phyloP scores from a whole-genome alignment of 331 rosid genomes.

The Malus hybrid region DNA sequence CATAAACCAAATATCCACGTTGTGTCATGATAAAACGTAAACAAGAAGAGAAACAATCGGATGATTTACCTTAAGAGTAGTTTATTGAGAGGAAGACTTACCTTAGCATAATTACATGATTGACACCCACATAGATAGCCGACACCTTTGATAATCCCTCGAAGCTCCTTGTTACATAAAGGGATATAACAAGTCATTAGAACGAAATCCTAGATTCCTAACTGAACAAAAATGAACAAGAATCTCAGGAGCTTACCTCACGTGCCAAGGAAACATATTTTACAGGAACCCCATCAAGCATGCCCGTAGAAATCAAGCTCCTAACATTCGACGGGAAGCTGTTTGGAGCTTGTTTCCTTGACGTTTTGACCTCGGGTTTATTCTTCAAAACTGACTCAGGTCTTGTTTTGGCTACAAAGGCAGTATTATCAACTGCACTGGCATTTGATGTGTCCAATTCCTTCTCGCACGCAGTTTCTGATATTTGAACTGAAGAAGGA shows the following conservation, averaged over 20 bases:
- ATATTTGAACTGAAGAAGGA: slow-evolving; percentile 48
- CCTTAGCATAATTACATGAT: slow-evolving; percentile 66
- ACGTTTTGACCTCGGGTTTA: slow-evolving; percentile 46
- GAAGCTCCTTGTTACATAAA: slow-evolving; percentile 59
- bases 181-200: slow-evolving; percentile 14
- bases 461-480: slow-evolving; percentile 35
- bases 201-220: slow-evolving; percentile 3
- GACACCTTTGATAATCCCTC: slow-evolving; percentile 77
- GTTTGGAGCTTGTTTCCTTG: slow-evolving; percentile 79
- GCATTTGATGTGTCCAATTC: slow-evolving; percentile 38
- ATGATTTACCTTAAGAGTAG: slow-evolving; percentile 44
- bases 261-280: slow-evolving; percentile 71
- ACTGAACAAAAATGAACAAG: slow-evolving; percentile 7
- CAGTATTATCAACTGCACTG: slow-evolving; percentile 27
- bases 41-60: slow-evolving; percentile 9
- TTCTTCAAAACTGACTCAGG: slow-evolving; percentile 41
- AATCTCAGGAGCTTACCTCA: slow-evolving; percentile 50
- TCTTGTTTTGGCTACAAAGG: slow-evolving; percentile 34
- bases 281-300: slow-evolving; percentile 92
- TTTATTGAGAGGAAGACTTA: slow-evolving; percentile 19
- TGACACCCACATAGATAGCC: slow-evolving; percentile 94
- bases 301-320: slow-evolving; percentile 80
- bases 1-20: slow-evolving; percentile 9
- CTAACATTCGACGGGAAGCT: slow-evolving; percentile 90
- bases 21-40: not conserved